These are phyloP conservation scores for Sphaerulina vaccinii DNA, from an alignment of 2,329 filamentous ascomycete genomes.

Conservation along the genomic window DNA sequence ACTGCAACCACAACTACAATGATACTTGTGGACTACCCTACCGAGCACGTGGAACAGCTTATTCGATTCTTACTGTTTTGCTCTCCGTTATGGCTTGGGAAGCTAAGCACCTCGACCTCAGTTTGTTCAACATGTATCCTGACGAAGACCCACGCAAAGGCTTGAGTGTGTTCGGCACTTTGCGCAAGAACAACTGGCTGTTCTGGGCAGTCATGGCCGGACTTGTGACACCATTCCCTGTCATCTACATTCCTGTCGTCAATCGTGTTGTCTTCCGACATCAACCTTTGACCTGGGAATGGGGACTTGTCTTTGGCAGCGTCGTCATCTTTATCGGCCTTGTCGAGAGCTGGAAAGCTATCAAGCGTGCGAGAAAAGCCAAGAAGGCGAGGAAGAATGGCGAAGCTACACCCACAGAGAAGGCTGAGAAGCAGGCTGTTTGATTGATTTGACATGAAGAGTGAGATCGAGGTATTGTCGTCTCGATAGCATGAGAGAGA, in stretches of 20 bases:
- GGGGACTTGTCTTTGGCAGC: conserved; percentile 45
- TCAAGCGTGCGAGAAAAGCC: conserved; percentile 38
- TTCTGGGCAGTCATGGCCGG: conserved; percentile 44
- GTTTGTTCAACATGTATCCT: conserved; percentile 48
- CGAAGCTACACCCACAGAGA: conserved; percentile 3
- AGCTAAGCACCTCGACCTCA: conserved; percentile 47
- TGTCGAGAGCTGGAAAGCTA: conserved; percentile 48
- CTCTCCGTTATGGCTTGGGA: conserved; percentile 51
- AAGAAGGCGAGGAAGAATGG: conserved; percentile 9
- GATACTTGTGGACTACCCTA: conserved; percentile 44
- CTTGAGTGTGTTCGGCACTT: conserved; percentile 38
- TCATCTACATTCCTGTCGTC: conserved; percentile 48
- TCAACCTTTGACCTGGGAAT: conserved; percentile 46
- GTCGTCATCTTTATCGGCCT: conserved; percentile 43
- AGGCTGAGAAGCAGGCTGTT: conserved; percentile 1
- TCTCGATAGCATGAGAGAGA: background rate
- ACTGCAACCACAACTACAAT: conserved; percentile 48
- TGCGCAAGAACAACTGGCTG: conserved; percentile 43
- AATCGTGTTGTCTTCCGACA: conserved; percentile 50
- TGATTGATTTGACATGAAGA: background rate
- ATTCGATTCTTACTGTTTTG: conserved; percentile 46
- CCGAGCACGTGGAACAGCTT: conserved; percentile 47
- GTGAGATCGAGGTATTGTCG: background rate
- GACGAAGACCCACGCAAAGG: conserved; percentile 28
- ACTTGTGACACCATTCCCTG: conserved; percentile 45